Percentiles rank a stretch among this genome's conserved stretches.
These are phyloP conservation scores for Xerocomellus intermedius DNA, from an alignment of 768 basidiomycete species.

Conservation along the genomic window DNA sequence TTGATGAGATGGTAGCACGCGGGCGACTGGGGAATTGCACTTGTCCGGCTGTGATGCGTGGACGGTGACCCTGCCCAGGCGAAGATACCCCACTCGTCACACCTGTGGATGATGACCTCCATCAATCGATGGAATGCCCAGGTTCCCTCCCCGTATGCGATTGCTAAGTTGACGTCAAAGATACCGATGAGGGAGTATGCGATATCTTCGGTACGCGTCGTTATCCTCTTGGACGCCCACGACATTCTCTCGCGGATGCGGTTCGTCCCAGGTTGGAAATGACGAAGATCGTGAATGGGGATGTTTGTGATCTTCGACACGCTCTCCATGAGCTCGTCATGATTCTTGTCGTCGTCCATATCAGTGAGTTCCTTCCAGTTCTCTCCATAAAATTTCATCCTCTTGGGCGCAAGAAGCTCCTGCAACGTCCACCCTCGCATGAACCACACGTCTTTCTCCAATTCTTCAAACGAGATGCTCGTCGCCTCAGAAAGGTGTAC, in stretches of 20 bases:
- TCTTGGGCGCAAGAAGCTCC: slow-evolving; percentile 12
- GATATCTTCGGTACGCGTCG: slow-evolving; percentile 24
- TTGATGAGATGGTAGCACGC: slow-evolving; percentile 14
- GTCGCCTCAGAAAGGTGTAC: slow-evolving; percentile 10
- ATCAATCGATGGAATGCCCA: slow-evolving; percentile 29
- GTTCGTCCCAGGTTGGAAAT: slow-evolving; percentile 12
- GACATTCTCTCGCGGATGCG: slow-evolving; percentile 15
- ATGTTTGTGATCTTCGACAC: slow-evolving; percentile 10
- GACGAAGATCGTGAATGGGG: slow-evolving; percentile 5
- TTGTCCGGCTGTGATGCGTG: slow-evolving; percentile 10
- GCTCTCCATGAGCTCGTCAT: background rate
- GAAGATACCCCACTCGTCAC: slow-evolving; percentile 25
- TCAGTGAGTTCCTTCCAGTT: slow-evolving; percentile 8
- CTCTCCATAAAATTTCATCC: slow-evolving; percentile 11
- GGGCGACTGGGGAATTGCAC: slow-evolving; percentile 14
- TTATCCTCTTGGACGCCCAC: slow-evolving; percentile 25
- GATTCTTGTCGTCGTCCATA: slow-evolving; percentile 6
- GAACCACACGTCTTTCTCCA: slow-evolving; percentile 12
- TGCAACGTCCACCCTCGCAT: slow-evolving; percentile 15
- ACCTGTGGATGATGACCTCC: slow-evolving; percentile 22
- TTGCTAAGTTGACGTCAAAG: slow-evolving; percentile 21
- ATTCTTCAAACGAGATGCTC: background rate
- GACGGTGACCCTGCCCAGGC: slow-evolving; percentile 23
- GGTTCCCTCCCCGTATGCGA: slow-evolving; percentile 16
- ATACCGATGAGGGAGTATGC: slow-evolving; percentile 28